These are phyloP conservation scores for Hypoxylon sp. DNA, from an alignment of 2,329 filamentous ascomycete genomes.

Conservation along the genomic window DNA sequence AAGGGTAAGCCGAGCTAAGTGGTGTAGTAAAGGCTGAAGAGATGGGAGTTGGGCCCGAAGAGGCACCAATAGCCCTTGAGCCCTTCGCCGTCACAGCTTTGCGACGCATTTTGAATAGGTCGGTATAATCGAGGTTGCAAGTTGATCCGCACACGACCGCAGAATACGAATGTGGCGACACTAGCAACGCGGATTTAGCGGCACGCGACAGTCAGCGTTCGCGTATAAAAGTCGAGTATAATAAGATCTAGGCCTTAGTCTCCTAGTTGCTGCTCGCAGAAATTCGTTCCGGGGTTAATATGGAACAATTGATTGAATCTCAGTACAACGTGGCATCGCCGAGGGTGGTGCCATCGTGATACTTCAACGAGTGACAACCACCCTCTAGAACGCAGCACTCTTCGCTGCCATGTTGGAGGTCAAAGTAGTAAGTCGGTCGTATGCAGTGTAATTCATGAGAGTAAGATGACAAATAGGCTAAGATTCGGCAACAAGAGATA, in stretches of 20 bases:
- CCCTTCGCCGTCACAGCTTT: constrained; percentile 52
- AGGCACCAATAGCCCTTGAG: constrained; percentile 52
- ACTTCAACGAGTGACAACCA: constrained; percentile 62
- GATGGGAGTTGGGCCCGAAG: constrained; percentile 52
- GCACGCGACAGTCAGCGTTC: constrained; percentile 35
- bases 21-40: constrained; percentile 56
- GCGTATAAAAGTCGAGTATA: constrained; percentile 13
- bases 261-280: constrained; percentile 21
- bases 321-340: constrained; percentile 57
- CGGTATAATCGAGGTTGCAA: constrained; percentile 15
- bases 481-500: constrained; percentile 36
- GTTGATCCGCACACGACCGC: not conserved
- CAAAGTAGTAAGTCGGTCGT: constrained; percentile 48
- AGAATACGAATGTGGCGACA: constrained; percentile 5
- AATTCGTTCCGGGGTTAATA: constrained; percentile 33
- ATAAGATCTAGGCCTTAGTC: not conserved
- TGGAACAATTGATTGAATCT: constrained; percentile 43
- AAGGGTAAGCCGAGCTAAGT: constrained; percentile 57
- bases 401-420: constrained; percentile 61
- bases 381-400: constrained; percentile 68
- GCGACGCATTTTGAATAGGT: constrained; percentile 47
- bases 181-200: constrained; percentile 5
- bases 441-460: constrained; percentile 35
- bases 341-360: constrained; percentile 72
- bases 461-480: constrained; percentile 41